Conservation (phyloP, 2,329 filamentous ascomycete species). For the Venturiaceae sp. region DNA sequence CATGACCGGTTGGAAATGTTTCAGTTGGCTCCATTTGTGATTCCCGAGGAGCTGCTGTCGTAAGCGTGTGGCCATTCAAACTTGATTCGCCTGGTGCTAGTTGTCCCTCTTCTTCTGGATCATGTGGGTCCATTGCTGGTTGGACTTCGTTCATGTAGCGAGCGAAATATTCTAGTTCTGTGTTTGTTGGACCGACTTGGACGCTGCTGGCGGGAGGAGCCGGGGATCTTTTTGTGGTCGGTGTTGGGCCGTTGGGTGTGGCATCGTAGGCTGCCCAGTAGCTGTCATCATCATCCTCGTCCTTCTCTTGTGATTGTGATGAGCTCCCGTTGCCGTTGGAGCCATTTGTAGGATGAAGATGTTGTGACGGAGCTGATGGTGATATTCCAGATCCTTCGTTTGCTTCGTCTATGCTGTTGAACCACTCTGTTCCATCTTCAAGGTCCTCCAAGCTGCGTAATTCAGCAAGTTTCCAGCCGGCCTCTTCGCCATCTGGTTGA, state of each 20-base stretch:
- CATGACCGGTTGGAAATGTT: conserved; percentile 20
- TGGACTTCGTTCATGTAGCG: conserved; percentile 68
- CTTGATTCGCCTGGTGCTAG: conserved; percentile 39
- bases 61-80: conserved; percentile 31
- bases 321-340: conserved; percentile 12
- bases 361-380: conserved; percentile 4
- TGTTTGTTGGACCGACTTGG: conserved; percentile 21
- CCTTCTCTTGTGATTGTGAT: conserved; percentile 10
- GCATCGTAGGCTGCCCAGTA: conserved; percentile 75
- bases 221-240: conserved; percentile 50
- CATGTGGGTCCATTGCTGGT: conserved; percentile 70
- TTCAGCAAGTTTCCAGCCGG: conserved; percentile 66
- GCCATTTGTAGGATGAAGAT: conserved; percentile 7
- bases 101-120: conserved; percentile 59
- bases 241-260: conserved; percentile 54
- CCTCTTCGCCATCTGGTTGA: conserved; percentile 39
- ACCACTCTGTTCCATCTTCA: conserved; percentile 48
- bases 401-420: conserved; percentile 49
- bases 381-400: conserved; percentile 37
- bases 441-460: conserved; percentile 49
- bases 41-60: conserved; percentile 13
- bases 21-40: conserved; percentile 32
- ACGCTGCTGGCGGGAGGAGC: conserved; percentile 33
- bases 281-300: conserved; percentile 57
- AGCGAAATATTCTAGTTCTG: conserved; percentile 65